Percentiles rank a stretch among this genome's conserved stretches.
Evolutionary conservation across 2,329 filamentous ascomycete genomes (phyloP).

Genomic region (Cytospora paraplurivora): DNA sequence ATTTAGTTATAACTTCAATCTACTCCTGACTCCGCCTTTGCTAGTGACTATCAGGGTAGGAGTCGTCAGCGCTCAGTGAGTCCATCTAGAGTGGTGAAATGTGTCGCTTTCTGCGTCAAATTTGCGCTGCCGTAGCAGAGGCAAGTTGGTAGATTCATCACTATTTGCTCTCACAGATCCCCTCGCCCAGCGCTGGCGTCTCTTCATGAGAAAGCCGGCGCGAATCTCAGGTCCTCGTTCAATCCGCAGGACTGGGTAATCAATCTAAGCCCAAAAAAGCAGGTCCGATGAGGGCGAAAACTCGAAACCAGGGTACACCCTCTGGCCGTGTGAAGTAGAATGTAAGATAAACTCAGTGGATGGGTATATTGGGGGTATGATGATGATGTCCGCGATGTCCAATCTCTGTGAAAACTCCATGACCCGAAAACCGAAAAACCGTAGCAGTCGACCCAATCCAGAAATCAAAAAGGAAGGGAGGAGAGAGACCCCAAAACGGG

Average conservation of each 20-base stretch:
- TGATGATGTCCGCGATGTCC: slow-evolving; percentile 12
- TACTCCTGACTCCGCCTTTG: background rate
- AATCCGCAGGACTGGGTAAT: background rate
- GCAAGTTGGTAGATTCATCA: background rate
- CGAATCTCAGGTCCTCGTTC: background rate
- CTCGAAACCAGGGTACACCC: background rate
- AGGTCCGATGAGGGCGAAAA: slow-evolving; percentile 11
- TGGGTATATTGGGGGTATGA: slow-evolving; percentile 19
- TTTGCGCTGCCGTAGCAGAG: slow-evolving; percentile 1
- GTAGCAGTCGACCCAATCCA: background rate
- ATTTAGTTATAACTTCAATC: background rate
- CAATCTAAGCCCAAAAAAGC: slow-evolving; percentile 1
- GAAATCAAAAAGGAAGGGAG: background rate
- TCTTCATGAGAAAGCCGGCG: slow-evolving; percentile 22
- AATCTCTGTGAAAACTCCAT: slow-evolving; percentile 17
- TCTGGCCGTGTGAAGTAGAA: slow-evolving; percentile 10
- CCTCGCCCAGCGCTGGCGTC: slow-evolving; percentile 10
- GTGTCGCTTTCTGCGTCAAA: background rate
- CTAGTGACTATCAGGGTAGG: background rate
- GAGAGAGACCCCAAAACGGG: slow-evolving; percentile 1
- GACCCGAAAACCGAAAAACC: slow-evolving; percentile 5
- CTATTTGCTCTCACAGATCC: background rate
- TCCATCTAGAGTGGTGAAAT: background rate
- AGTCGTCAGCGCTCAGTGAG: background rate
- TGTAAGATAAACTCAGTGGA: slow-evolving; percentile 9